Evolutionary conservation across 2,329 filamentous ascomycete species (phyloP).

Genomic region (Cladophialophora bantiana): DNA sequence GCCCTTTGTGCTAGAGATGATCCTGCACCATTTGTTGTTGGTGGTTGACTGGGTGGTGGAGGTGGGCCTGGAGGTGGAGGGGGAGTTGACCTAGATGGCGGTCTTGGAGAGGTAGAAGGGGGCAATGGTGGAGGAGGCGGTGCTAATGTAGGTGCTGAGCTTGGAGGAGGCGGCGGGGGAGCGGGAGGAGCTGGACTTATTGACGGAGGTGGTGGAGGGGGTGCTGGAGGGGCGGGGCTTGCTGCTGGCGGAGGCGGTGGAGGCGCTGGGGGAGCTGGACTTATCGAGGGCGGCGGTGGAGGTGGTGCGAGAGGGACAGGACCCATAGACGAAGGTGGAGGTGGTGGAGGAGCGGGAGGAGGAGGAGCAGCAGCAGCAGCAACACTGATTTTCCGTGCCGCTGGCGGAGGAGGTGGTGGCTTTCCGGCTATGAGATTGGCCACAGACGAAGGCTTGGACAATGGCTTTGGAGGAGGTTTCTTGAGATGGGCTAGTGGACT

Average conservation of each 20-base stretch:
- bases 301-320: constrained; percentile 53
- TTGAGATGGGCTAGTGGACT: constrained; percentile 65
- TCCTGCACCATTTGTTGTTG: constrained; percentile 42
- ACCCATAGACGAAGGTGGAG: constrained; percentile 51
- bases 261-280: constrained; percentile 53
- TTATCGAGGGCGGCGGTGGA: constrained; percentile 50
- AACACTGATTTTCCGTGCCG: constrained; percentile 58
- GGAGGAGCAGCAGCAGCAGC: constrained; percentile 56
- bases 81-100: constrained; percentile 55
- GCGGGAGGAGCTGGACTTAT: constrained; percentile 27
- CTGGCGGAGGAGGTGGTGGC: constrained; percentile 64
- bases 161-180: constrained; percentile 42
- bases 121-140: constrained; percentile 61
- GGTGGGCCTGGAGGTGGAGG: constrained; percentile 45
- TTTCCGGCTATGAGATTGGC: constrained; percentile 61
- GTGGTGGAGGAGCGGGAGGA: constrained; percentile 54
- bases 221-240: constrained; percentile 51
- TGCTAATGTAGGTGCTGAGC: constrained; percentile 42
- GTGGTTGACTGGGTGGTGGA: constrained; percentile 48
- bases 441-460: constrained; percentile 66
- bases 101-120: constrained; percentile 53
- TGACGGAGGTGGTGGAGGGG: constrained; percentile 48
- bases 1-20: constrained; percentile 65
- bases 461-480: constrained; percentile 61
- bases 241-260: constrained; percentile 55